A percentile compares a stretch with the other conserved stretches of the same genome.
phyloP scores from a whole-genome alignment of 2,329 filamentous ascomycete genomes.

The Dactylellina cionopaga region DNA sequence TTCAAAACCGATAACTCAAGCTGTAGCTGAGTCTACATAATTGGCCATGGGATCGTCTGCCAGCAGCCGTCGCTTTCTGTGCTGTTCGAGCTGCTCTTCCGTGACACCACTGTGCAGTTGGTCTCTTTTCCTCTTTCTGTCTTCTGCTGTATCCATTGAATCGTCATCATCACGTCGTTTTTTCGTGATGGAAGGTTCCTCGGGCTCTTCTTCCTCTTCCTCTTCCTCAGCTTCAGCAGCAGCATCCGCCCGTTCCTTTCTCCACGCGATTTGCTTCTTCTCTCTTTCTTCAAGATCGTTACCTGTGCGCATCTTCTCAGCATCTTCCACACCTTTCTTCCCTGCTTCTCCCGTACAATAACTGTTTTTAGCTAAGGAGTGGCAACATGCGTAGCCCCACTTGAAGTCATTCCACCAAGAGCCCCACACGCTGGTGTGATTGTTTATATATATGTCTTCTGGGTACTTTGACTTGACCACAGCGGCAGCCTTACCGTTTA shows the following conservation, averaged over 20 bases:
- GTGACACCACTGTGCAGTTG: conserved; percentile 81
- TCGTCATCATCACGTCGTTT: conserved; percentile 56
- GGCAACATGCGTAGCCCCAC: conserved; percentile 97
- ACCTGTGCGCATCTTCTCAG: conserved; percentile 65
- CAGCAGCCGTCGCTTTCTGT: conserved; percentile 77
- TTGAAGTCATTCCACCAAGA: conserved; percentile 97
- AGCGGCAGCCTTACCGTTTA: conserved; percentile 85
- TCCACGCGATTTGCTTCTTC: conserved; percentile 54
- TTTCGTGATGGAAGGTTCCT: conserved; percentile 55
- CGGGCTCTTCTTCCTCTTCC: conserved; percentile 55
- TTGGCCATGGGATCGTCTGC: conserved; percentile 88
- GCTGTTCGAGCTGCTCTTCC: conserved; percentile 87
- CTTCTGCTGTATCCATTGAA: conserved; percentile 55
- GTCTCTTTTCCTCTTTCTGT: conserved; percentile 77
- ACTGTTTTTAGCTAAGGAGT: conserved; percentile 92
- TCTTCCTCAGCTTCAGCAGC: conserved; percentile 59
- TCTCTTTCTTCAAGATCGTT: conserved; percentile 39
- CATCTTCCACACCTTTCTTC: conserved; percentile 79
- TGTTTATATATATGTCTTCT: conserved; percentile 87
- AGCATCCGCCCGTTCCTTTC: conserved; percentile 54
- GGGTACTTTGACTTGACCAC: conserved; percentile 87
- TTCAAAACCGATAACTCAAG: background rate
- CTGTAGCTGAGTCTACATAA: conserved; percentile 66
- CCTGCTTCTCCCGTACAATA: conserved; percentile 96
- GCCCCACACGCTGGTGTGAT: conserved; percentile 92